Percentiles rank a stretch among this genome's conserved stretches.
These are phyloP conservation scores for Termitomyces sp. DNA, from an alignment of 768 basidiomycete genomes.

Conservation along the genomic window DNA sequence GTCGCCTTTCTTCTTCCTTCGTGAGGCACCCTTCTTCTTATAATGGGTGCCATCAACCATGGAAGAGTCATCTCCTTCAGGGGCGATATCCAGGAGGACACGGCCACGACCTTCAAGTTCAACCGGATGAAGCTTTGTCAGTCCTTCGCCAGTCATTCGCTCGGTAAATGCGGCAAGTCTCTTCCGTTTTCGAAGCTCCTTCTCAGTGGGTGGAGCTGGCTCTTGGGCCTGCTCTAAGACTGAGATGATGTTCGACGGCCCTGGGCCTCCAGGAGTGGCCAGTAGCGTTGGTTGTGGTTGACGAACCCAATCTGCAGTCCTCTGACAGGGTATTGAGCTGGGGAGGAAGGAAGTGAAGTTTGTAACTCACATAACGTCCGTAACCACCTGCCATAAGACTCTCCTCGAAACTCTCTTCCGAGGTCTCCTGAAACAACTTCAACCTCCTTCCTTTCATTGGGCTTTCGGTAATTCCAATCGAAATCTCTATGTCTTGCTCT, in stretches of 20 bases:
- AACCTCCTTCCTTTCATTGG: constrained; percentile 71
- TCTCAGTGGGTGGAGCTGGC: constrained; percentile 42
- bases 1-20: constrained; percentile 51
- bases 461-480: constrained; percentile 64
- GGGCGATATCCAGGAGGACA: constrained; percentile 57
- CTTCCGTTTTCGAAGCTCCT: constrained; percentile 62
- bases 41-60: constrained; percentile 27
- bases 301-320: constrained; percentile 60
- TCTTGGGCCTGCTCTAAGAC: constrained; percentile 37
- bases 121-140: constrained; percentile 52
- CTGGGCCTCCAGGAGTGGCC: constrained; percentile 34
- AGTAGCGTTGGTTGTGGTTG: constrained; percentile 49
- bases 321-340: constrained; percentile 26
- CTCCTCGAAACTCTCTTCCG: constrained; percentile 83
- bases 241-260: constrained; percentile 40
- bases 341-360: neutral
- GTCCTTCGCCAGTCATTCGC: constrained; percentile 25
- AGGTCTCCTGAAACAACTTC: constrained; percentile 77
- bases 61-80: constrained; percentile 31
- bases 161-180: constrained; percentile 67
- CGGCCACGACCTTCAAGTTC: constrained; percentile 68
- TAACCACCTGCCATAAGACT: constrained; percentile 82
- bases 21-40: constrained; percentile 36
- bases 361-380: constrained; percentile 58
- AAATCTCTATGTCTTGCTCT: constrained; percentile 28